Base-by-base conservation (phyloP, 2,329 filamentous ascomycete genomes). In the Cryphonectria radicalis region DNA sequence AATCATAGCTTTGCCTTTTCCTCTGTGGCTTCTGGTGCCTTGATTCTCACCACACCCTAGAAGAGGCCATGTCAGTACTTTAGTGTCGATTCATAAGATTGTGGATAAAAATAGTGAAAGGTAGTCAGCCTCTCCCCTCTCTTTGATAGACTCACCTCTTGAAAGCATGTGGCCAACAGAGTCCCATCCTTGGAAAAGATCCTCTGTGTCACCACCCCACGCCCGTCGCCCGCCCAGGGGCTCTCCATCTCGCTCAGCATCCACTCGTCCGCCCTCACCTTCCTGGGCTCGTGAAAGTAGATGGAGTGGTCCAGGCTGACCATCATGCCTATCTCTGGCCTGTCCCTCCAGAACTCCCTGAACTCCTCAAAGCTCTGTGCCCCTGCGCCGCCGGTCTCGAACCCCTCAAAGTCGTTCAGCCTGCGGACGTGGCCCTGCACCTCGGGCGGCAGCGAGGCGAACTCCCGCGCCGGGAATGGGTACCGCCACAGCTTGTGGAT, bases 401-500 rank as follows among this genome's bases (percentile, higher is more conserved):
- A 73, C 17, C 82, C 83, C 75, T 86, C 85, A 53, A 81, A 81
- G 67, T 83, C 82, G 62, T 82, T 81, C 69, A 85, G 71, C 72
- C 75, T 76, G 62, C 76, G 76, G 11, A 87, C 76, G 67, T 81
- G 79, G 37, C 78, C 77, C 71, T 79, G 77, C 69, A 82, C 69
- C 40, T 82, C 82, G 64, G 81, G 80, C 19, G 87, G 79, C 72
- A 88, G 80, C 19, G 81, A 78, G n/a, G 86, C 84, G n/a, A 90
- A 83, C 50, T 88, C 84, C 69, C 86, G 81, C 1, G 85, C 85
- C 17, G 83, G 73, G 65, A 85, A 87, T 0, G 87, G 89, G 79
- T 93, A 93, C 19, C 93, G 87, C 88, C 92, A 95, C 50, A 98
- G 86, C 70, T 89, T 87, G 81, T 98, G 95, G 69, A 95, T 91